phyloP scores from a whole-genome alignment of 352 stramenopile genomes.

The Phytophthora nicotianae region DNA sequence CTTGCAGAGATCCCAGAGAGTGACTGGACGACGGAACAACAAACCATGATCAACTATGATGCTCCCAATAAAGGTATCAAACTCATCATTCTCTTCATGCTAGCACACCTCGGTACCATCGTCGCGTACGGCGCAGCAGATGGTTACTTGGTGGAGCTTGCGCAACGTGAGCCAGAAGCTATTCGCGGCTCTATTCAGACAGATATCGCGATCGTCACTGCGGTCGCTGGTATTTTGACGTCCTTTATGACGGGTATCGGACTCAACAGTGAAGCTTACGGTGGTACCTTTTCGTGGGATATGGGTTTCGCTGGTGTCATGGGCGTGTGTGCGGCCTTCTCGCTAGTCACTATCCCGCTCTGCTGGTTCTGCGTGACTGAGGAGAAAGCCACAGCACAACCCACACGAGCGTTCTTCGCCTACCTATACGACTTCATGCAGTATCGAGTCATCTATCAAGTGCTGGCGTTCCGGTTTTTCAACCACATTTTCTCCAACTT shows the following conservation, averaged over 20 bases:
- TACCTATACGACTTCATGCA: constrained; percentile 49
- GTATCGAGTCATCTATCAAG: constrained; percentile 41
- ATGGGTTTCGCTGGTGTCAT: constrained; percentile 27
- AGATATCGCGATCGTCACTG: constrained; percentile 33
- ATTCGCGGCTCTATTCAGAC: constrained; percentile 48
- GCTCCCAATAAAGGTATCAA: constrained; percentile 37
- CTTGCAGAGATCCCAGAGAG: background rate
- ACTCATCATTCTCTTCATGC: constrained; percentile 53
- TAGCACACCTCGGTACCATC: constrained; percentile 51
- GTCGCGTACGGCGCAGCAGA: constrained; percentile 45
- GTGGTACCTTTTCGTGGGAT: constrained; percentile 3
- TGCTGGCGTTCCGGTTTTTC: constrained; percentile 42
- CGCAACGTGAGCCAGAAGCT: constrained; percentile 48
- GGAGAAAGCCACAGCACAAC: constrained; percentile 20
- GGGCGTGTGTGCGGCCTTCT: constrained; percentile 33
- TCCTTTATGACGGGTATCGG: constrained; percentile 49
- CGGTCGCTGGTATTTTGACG: constrained; percentile 31
- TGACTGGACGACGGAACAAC: background rate
- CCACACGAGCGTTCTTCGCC: constrained; percentile 17
- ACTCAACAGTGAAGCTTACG: constrained; percentile 47
- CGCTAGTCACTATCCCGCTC: constrained; percentile 34
- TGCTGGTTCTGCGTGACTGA: constrained; percentile 49
- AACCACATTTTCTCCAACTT: constrained; percentile 42
- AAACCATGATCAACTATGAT: constrained; percentile 29
- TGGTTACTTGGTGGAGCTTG: constrained; percentile 52